Base-by-base conservation (phyloP, 495 filamentous ascomycete species). In the Penicillium chermesinum region DNA sequence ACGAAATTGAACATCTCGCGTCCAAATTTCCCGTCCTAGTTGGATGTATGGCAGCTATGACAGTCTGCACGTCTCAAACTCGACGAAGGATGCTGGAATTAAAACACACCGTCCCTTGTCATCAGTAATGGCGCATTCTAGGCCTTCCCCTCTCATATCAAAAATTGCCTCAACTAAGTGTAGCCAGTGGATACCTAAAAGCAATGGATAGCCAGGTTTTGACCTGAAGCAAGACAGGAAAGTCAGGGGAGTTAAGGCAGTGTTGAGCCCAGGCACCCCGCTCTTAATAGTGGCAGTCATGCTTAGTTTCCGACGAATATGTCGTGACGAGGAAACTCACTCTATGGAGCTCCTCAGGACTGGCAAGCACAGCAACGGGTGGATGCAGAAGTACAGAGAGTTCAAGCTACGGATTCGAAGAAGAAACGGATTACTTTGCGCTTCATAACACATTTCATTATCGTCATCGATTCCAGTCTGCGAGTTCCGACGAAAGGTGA, bases 221-320 rank as follows among this genome's bases (percentile, higher is more conserved):
- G 20, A 13, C 22, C 44, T 46, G 36, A n/a, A 46, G 38, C n/a
- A 32, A 25, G 44, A 33, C 9, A 33, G 44, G 20, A 46, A 46
- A 33, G 33, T 46, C 38, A 20, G 19, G 5, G 38, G 44, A 22
- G 27, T 46, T 37, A 14, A 46, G 14, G 38, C 15, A 17, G 8
- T 37, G 19, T 37, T 46, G n/a, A 1, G 44, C 38, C n/a, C 21
- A 36, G 44, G 44, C 30, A 46, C 38, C 38, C 10, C 20, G 25
- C 44, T 46, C 38, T n/a, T 46, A 9, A 22, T 46, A 13, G 34
- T 32, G n/a, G 18, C 34, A 20, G 44, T 46, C 12, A 22, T 46
- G n/a, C 44, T 33, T 37, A 21, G 20, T 37, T 46, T 46, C 44
- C 34, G 20, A 14, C 44, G 44, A 46, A 18, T 46, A 27, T 36